Evolutionary conservation across 208 protist species (phyloP), one percentile per base, ranked within the genome.

Genomic region (Acanthamoeba healyi): DNA sequence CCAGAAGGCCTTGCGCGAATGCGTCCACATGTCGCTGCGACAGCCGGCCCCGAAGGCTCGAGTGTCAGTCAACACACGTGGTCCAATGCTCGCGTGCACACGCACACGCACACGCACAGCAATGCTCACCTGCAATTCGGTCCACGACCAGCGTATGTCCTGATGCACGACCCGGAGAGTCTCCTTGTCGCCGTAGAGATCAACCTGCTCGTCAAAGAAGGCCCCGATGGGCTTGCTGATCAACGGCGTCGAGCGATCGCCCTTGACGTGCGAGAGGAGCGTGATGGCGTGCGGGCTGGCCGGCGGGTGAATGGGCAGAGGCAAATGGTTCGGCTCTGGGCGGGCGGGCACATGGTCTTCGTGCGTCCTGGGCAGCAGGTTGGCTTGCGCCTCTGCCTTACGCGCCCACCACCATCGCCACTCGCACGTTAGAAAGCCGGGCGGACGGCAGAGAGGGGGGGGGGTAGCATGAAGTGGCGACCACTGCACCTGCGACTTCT

Each of bases 1-100:
- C 67, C 0, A 95, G 32, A 3, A 97, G 70, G 4, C 95, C 96
- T 26, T 56, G n/a, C 10, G 96, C 94, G 24, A 97, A 58, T 2
- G 70, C 38, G 29, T 97, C 91, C 14, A 94, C 95, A 22, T 95
- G 86, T 36, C 90, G 36, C 44, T 86, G 15, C 34, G 17, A 2
- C 7, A 19, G n/a, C 94, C 94, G n/a, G n/a, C n/a, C n/a, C n/a
- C n/a, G n/a, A n/a, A n/a, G n/a, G n/a, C n/a, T n/a, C n/a, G n/a
- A n/a, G n/a, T n/a, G n/a, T n/a, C n/a, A n/a, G n/a, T 15, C 46
- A 51, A 51, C 46, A 51, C 46, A 49, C 44, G n/a, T n/a, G n/a
- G n/a, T n/a, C n/a, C n/a, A n/a, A n/a, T n/a, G n/a, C n/a, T n/a
- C n/a, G n/a, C n/a, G n/a, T n/a, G n/a, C n/a, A n/a, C n/a, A n/a